Base-by-base conservation (phyloP, 768 basidiomycete genomes). In the Kwoniella dejecticola region DNA sequence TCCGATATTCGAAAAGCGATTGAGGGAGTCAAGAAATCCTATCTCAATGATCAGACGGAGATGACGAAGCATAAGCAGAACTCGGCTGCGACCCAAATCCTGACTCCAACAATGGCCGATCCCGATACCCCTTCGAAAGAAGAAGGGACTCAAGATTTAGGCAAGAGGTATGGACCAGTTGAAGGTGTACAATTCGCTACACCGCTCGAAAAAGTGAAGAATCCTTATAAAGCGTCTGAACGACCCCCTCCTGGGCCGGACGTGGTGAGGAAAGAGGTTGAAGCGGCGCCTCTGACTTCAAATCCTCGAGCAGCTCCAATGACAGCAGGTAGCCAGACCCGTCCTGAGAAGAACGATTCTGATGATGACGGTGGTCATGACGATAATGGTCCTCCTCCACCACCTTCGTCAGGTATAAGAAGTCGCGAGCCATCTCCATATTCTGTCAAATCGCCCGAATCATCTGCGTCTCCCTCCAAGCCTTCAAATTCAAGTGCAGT, bases 11-110 rank as follows among this genome's bases (percentile, higher is more conserved):
- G 21, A 23, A 49, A 57, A 26, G 45, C 45, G 13, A 49, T 57
- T 6, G 33, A 48, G 15, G 56, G 45, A 8, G 46, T 57, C 4
- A 47, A 48, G 21, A 38, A 47, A 44, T 45, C 45, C 7, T 57
- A 57, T 41, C 21, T 57, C 21, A 29, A 45, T 31, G 54, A 56
- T 56, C 54, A 56, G n/a, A 29, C 21, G 6, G 41, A 26, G 27
- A 8, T 11, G 3, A 15, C 13, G 26, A 23, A 41, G 2, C 12
- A 36, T 21, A 7, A 23, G 36, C 36, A 38, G 17, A 38, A 8
- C 36, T 8, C 5, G 2, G 3, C 19, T n/a, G 21, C 10, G n/a
- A 7, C 15, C 17, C 31, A 5, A 8, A 52, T 36, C n/a, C n/a
- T n/a, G n/a, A n/a, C n/a, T n/a, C n/a, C n/a, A n/a, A n/a, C 1